A percentile compares a stretch with the other conserved stretches of the same genome.
Conservation (phyloP, 768 basidiomycete genomes). For the Melanogaster broomeanus region DNA sequence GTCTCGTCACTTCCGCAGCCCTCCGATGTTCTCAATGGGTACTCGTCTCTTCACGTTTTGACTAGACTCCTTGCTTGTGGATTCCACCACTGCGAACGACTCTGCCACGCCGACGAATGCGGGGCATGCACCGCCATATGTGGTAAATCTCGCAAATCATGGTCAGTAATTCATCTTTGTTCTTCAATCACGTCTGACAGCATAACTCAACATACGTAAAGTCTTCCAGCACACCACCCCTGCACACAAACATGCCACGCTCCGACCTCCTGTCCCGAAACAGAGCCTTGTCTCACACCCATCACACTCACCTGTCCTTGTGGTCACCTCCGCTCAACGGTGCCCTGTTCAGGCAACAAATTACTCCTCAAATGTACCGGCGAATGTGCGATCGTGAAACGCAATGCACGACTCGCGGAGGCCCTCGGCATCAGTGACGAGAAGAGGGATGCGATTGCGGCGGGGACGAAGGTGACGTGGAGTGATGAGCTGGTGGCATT, state of each 20-base stretch:
- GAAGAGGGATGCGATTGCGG: slow-evolving; percentile 32
- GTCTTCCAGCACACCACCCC: slow-evolving; percentile 70
- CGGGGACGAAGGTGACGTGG: slow-evolving; percentile 49
- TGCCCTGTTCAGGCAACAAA: slow-evolving; percentile 59
- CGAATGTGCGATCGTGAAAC: slow-evolving; percentile 82
- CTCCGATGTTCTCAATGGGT: not conserved
- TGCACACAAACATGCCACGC: slow-evolving; percentile 86
- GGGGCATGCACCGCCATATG: slow-evolving; percentile 76
- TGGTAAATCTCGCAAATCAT: slow-evolving; percentile 84
- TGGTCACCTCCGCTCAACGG: slow-evolving; percentile 73
- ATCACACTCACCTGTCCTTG: slow-evolving; percentile 80
- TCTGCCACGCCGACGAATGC: slow-evolving; percentile 84
- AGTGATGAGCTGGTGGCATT: slow-evolving; percentile 61
- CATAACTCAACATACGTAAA: slow-evolving; percentile 21
- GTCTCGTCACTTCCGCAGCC: slow-evolving; percentile 22
- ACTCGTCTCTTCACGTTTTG: not conserved
- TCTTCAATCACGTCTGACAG: not conserved
- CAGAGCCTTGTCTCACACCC: slow-evolving; percentile 69
- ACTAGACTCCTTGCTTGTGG: slow-evolving; percentile 75
- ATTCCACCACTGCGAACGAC: slow-evolving; percentile 81
- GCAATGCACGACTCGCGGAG: slow-evolving; percentile 87
- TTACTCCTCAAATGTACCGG: slow-evolving; percentile 71
- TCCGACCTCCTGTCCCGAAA: slow-evolving; percentile 81
- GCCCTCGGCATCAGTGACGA: slow-evolving; percentile 83
- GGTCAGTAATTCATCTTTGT: slow-evolving; percentile 47